Base-by-base conservation (phyloP, 2,329 filamentous ascomycete species). In the Neophaeococcomyces mojaviensis region DNA sequence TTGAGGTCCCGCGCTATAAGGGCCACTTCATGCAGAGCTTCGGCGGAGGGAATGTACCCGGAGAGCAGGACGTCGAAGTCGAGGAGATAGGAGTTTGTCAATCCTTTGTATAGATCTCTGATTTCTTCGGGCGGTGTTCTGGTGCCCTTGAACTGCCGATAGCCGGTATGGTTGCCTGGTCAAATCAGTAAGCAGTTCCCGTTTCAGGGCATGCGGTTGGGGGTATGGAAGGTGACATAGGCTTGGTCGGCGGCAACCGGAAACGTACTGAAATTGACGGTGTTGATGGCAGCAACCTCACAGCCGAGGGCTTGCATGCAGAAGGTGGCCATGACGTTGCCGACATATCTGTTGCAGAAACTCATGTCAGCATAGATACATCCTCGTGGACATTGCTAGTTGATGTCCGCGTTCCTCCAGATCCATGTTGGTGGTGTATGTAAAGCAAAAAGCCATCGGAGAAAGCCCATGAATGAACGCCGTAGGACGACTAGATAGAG, bases 291-390 rank as follows among this genome's bases (percentile, higher is more conserved):
- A 7, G 88, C 85, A 5, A 96, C 90, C 59, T 98, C 90, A 61
- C 88, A 96, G 39, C 92, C 92, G 41, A 98, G 70, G 1, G 86
- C 84, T 66, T 98, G 90, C 76, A 98, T 84, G 55, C 89, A 87
- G 61, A 95, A 94, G 1, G 88, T 88, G 34, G 89, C 89, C 74
- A 98, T 95, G 60, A 90, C 95, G 65, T 98, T 98, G 42, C 92
- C 92, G 56, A 98, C 92, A 76, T 96, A 90, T 63, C 92, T 95
- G 64, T 52, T 15, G 33, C 13, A 42, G 31, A 18, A 28, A 28
- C 24, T 10, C 24, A 28, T 28, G 28, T 26, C 24, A 28, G 24
- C 24, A 28, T 10, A 44, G 42, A 43, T 30, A 22, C 35, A n/a
- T 10, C 9, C 10, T 28, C 44, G 16, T 22, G 24, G 34, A 33